Evolutionary conservation across 352 stramenopile species (phyloP).

Genomic region (Stephanocyclus meneghinianus): DNA sequence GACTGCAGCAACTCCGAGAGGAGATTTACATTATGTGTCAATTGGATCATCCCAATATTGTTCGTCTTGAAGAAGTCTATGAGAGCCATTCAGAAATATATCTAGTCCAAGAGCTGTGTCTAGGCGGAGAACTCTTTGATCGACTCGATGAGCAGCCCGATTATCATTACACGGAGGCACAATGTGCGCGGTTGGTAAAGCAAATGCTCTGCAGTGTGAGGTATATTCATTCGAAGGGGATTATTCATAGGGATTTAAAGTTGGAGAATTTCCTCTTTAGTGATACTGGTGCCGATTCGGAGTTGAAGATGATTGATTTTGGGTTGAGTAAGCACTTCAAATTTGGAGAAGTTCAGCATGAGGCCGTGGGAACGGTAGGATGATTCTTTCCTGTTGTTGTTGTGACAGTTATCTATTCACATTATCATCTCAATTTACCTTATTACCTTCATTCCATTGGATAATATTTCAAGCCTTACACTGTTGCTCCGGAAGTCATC

Average conservation of each 20-base stretch:
- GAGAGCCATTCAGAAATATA: slow-evolving; percentile 91
- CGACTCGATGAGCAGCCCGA: slow-evolving; percentile 83
- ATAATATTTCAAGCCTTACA: slow-evolving; percentile 75
- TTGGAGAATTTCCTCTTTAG: slow-evolving; percentile 95
- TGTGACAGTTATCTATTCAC: background rate
- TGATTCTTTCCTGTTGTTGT: background rate
- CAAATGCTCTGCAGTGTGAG: slow-evolving; percentile 95
- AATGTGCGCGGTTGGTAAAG: slow-evolving; percentile 91
- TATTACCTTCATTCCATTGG: background rate
- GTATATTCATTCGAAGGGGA: slow-evolving; percentile 93
- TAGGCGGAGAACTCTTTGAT: slow-evolving; percentile 91
- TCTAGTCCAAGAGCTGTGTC: slow-evolving; percentile 96
- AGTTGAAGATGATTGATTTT: slow-evolving; percentile 99
- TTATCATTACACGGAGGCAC: slow-evolving; percentile 94
- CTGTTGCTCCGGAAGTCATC: slow-evolving; percentile 87
- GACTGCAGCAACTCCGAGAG: slow-evolving; percentile 79
- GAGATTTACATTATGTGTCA: slow-evolving; percentile 87
- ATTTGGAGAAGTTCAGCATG: slow-evolving; percentile 86
- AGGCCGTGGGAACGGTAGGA: slow-evolving; percentile 89
- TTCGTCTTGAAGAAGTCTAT: slow-evolving; percentile 90
- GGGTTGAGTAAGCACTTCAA: slow-evolving; percentile 86
- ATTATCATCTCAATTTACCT: too few relatives aligned
- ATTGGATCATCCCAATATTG: slow-evolving; percentile 88
- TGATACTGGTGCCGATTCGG: slow-evolving; percentile 84
- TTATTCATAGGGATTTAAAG: slow-evolving; percentile 98